These are phyloP conservation scores for Thymus quinquecostatus DNA, from an alignment of 257 asterid genomes.

Conservation along the genomic window DNA sequence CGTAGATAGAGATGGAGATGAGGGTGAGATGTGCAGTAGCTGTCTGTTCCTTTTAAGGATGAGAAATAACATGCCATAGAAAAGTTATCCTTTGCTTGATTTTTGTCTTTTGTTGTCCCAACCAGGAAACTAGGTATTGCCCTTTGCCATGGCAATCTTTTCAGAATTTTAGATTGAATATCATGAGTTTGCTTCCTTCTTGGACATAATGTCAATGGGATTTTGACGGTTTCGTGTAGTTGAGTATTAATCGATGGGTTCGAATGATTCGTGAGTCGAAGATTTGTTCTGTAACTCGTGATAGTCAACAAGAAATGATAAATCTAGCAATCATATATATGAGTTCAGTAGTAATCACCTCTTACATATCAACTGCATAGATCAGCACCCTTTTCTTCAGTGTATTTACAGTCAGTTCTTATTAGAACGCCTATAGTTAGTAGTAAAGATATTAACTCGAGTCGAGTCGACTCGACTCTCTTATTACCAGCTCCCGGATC, in stretches of 20 bases:
- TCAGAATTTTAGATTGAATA: neutral
- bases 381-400: neutral
- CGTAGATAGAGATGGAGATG: neutral
- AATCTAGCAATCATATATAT: neutral
- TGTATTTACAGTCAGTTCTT: neutral
- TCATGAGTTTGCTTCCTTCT: neutral
- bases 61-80: neutral
- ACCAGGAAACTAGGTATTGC: conserved; percentile 14
- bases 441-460: neutral
- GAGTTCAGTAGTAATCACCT: neutral
- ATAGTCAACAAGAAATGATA: neutral
- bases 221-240: neutral
- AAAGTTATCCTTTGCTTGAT: conserved; percentile 29
- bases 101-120: neutral
- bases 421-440: neutral
- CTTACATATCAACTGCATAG: neutral
- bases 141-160: neutral
- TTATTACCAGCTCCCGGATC: conserved; percentile 18
- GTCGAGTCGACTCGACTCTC: neutral
- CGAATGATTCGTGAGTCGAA: neutral
- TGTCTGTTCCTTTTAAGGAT: neutral
- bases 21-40: neutral
- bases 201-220: neutral
- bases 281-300: neutral
- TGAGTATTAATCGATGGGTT: neutral